Base-by-base conservation (phyloP, 2,329 filamentous ascomycete genomes). In the Alternaria ventricosa region DNA sequence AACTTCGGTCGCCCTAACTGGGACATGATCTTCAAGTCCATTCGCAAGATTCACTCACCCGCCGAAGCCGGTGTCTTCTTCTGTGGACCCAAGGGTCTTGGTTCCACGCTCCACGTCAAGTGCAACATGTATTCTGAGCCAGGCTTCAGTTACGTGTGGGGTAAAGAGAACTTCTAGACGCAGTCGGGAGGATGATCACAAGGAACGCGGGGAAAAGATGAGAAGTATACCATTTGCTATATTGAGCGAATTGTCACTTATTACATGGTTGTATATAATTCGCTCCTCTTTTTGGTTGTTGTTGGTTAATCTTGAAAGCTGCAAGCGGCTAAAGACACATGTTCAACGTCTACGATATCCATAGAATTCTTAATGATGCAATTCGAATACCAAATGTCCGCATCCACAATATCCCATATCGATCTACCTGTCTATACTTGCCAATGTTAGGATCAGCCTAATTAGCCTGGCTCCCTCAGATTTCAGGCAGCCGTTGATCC, bases 121-220 rank as follows among this genome's bases (percentile, higher is more conserved):
- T 96, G 92, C 81, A 96, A 95, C 79, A 93, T 93, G 85, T 95
- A 95, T 82, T 92, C 90, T 62, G 92, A 94, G 76, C 91, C 92
- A 77, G 92, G 87, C 41, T 90, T 90, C 79, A 87, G 85, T 51
- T 90, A 88, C 71, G 87, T 89, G 51, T 90, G 88, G 88, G 88
- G 88, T 74, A 90, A 90, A 78, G 88, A 90, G 81, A 90, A 90
- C 77, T 90, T 90, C 75, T 89, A 87, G 73, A 27, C 20, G 33
- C 44, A 23, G 49, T 18, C 13, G 15, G 6, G 6, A 22, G 11
- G 28, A 43, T n/a, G n/a, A 18, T 4, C n/a, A 28, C 46, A 25
- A 44, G 36, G 45, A n/a, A 25, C 6, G 15, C 11, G 30, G 53
- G 44, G 55, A 60, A 55, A 49, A 57, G 20, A 44, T 23, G 55